Base-by-base conservation (phyloP, 2,329 filamentous ascomycete genomes). In the Fusarium keratoplasticum region DNA sequence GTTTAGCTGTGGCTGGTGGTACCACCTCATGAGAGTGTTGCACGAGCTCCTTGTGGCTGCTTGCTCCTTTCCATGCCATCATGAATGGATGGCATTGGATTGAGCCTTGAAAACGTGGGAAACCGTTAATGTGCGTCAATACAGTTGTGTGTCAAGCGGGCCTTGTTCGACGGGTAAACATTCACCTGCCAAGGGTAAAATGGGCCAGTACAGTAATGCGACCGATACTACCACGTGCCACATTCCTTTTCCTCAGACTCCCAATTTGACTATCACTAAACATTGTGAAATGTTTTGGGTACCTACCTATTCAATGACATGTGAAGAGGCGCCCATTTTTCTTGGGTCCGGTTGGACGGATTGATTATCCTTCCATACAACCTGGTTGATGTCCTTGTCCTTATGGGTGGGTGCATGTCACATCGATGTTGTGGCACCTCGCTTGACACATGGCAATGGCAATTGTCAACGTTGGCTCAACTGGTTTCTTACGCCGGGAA, bases 1-100 rank as follows among this genome's bases (percentile, higher is more conserved):
- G 55, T 52, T 44, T 60, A 44, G 59, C 18, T 65, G 71, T 71
- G 64, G 61, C 60, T 69, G 44, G 36, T 68, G 57, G 57, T 18
- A 36, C 31, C 31, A 47, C 60, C 67, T 66, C 55, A 72, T 57
- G 40, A 52, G 63, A 58, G 64, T 47, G 54, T 57, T 25, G 54
- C 31, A 57, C 31, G 54, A 57, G 31, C 54, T 54, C 31, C 18
- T 25, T 57, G 52, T 57, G 52, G 52, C 52, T 57, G 52, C 52
- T 36, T 36, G 29, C 29, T 57, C 31, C 31, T 55, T 55, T 33
- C n/a, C n/a, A 22, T 54, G 50, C 27, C 35, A 55, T 55, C 52
- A 35, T 55, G 42, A 14, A 27, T 47, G 40, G 11, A 42, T 20
- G 47, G 10, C 47, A 31, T 52, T 52, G 27, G 18, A 31, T 31